These are phyloP conservation scores for Coemansia sp. DNA, from an alignment of 192 early-diverging fungal genomes.

Conservation along the genomic window DNA sequence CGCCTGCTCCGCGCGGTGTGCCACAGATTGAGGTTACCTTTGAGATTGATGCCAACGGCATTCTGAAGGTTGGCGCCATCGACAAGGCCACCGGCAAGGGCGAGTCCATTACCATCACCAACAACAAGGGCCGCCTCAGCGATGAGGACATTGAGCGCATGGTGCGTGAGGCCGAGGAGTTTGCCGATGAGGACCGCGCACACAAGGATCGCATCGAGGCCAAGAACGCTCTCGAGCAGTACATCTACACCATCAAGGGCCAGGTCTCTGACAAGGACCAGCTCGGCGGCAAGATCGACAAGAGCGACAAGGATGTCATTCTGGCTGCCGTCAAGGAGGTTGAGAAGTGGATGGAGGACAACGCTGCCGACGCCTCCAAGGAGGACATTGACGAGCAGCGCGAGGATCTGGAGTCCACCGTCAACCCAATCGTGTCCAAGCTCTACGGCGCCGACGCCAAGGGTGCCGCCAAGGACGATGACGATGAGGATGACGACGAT, in stretches of 20 bases:
- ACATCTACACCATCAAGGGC: conserved; percentile 85
- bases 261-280: conserved; percentile 83
- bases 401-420: conserved; percentile 87
- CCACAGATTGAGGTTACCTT: conserved; percentile 98
- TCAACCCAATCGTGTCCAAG: conserved; percentile 94
- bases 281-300: conserved; percentile 80
- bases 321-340: conserved; percentile 78
- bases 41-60: conserved; percentile 92
- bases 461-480: conserved; percentile 62
- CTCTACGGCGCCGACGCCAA: conserved; percentile 69
- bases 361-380: conserved; percentile 80
- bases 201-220: conserved; percentile 86
- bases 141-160: conserved; percentile 98
- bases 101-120: conserved; percentile 95
- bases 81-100: conserved; percentile 98
- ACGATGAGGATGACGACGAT: conserved; percentile 50
- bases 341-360: conserved; percentile 82
- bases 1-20: conserved; percentile 91
- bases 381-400: conserved; percentile 98
- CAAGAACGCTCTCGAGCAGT: conserved; percentile 89
- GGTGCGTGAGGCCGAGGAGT: conserved; percentile 93
- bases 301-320: conserved; percentile 89
- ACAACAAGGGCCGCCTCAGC: conserved; percentile 93
- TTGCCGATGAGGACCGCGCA: conserved; percentile 83
- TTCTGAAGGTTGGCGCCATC: conserved; percentile 86